Conservation (phyloP, 2,329 filamentous ascomycete genomes). For the Blastomyces parvus region DNA sequence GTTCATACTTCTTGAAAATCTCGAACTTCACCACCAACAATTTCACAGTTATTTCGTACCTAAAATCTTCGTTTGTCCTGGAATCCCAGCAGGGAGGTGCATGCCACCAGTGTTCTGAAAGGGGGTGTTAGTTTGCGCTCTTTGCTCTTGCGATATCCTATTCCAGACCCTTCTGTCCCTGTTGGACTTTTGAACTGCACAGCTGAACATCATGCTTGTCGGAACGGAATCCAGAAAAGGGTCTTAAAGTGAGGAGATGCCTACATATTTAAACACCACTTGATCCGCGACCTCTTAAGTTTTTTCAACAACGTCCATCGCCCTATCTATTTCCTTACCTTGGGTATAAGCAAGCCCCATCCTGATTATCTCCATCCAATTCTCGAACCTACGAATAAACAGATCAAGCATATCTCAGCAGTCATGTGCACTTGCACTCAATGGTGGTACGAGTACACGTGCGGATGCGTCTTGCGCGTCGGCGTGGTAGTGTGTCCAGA, state of each 20-base stretch:
- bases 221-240: neutral
- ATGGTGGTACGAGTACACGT: slow-evolving; percentile 2
- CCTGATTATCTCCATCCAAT: neutral
- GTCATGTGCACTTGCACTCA: slow-evolving; percentile 4
- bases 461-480: neutral
- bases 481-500: neutral
- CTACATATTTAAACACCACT: neutral
- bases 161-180: neutral
- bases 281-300: neutral
- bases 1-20: neutral
- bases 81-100: neutral
- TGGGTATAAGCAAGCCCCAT: neutral
- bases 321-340: neutral
- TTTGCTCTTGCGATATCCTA: neutral
- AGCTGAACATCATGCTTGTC: neutral
- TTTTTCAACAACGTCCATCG: neutral
- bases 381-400: neutral
- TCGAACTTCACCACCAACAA: neutral
- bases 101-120: neutral
- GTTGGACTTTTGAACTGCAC: neutral
- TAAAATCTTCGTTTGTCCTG: neutral
- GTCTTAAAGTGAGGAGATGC: neutral
- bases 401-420: neutral
- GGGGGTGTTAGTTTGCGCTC: neutral
- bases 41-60: neutral